Percentiles rank a stretch among this genome's conserved stretches.
Conservation (phyloP, 257 asterid genomes). For the Forsythia viridissima region DNA sequence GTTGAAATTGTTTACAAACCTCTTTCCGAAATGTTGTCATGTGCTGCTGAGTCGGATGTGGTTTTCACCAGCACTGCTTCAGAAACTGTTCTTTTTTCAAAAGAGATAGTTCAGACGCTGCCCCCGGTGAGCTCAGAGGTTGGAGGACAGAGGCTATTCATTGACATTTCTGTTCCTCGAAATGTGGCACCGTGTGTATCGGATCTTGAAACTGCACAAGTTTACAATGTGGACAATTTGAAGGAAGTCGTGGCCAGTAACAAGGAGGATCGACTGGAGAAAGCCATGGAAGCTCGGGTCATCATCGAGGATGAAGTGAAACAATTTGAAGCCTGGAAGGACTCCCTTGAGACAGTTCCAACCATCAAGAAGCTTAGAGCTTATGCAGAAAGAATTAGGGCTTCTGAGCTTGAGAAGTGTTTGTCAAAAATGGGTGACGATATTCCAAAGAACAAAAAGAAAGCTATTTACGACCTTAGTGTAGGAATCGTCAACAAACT, state of each 20-base stretch:
- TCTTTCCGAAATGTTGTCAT: constrained; percentile 33
- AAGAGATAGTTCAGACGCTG: constrained; percentile 36
- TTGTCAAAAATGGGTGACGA: constrained; percentile 48
- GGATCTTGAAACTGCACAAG: constrained; percentile 32
- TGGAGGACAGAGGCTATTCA: constrained; percentile 37
- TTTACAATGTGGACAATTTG: constrained; percentile 52
- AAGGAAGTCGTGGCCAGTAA: constrained; percentile 54
- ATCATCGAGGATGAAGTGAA: constrained; percentile 44
- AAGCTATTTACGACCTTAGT: constrained; percentile 50
- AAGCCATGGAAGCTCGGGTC: constrained; percentile 46
- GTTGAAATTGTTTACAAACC: constrained; percentile 39
- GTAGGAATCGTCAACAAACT: constrained; percentile 45
- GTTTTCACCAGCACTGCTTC: constrained; percentile 56
- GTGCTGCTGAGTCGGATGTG: constrained; percentile 46
- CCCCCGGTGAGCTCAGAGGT: constrained; percentile 33
- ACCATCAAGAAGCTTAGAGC: constrained; percentile 51
- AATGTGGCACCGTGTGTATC: constrained; percentile 45
- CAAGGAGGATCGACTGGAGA: constrained; percentile 44
- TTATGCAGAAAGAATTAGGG: constrained; percentile 54
- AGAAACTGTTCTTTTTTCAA: constrained; percentile 37
- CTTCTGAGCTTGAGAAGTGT: constrained; percentile 49
- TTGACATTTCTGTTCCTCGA: constrained; percentile 54
- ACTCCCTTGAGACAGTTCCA: constrained; percentile 55
- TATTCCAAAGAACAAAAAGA: constrained; percentile 40
- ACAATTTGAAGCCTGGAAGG: constrained; percentile 50